phyloP scores from a whole-genome alignment of 768 basidiomycete genomes.

The Psilocybe tampanensis region DNA sequence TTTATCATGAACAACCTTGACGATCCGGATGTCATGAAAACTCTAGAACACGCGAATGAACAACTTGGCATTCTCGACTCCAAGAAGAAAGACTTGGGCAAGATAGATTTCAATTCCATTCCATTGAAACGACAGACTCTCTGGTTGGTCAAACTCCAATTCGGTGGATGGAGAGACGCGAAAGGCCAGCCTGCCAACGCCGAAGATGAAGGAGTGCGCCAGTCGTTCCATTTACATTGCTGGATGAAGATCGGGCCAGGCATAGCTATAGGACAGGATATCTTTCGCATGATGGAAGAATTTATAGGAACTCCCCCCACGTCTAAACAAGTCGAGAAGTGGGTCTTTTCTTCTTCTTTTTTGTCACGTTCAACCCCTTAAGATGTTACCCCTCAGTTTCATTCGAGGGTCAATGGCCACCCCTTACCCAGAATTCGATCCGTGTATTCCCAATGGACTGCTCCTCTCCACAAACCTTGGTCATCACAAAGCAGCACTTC shows the following conservation, averaged over 20 bases:
- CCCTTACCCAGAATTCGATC: slow-evolving; percentile 11
- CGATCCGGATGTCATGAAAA: background rate
- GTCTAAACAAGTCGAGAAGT: slow-evolving; percentile 7
- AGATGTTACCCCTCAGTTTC: slow-evolving; percentile 9
- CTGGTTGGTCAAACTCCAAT: background rate
- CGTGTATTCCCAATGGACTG: slow-evolving; percentile 11
- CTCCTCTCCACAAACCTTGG: slow-evolving; percentile 14
- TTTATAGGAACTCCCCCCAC: background rate
- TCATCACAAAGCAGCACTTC: slow-evolving; percentile 9
- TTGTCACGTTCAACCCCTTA: background rate
- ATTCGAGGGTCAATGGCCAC: slow-evolving; percentile 15
- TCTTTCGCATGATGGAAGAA: background rate
- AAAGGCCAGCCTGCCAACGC: background rate
- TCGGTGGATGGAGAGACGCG: background rate
- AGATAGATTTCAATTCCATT: background rate
- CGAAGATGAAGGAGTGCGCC: background rate
- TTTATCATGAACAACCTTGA: background rate
- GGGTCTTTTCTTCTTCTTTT: background rate
- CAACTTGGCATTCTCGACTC: background rate
- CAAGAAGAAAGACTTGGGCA: background rate
- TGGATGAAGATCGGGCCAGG: background rate
- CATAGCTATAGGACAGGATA: background rate
- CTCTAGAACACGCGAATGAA: background rate
- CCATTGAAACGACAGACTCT: background rate
- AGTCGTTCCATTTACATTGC: background rate